Base-by-base conservation (phyloP, 306 rosid species). In the Datisca glomerata region DNA sequence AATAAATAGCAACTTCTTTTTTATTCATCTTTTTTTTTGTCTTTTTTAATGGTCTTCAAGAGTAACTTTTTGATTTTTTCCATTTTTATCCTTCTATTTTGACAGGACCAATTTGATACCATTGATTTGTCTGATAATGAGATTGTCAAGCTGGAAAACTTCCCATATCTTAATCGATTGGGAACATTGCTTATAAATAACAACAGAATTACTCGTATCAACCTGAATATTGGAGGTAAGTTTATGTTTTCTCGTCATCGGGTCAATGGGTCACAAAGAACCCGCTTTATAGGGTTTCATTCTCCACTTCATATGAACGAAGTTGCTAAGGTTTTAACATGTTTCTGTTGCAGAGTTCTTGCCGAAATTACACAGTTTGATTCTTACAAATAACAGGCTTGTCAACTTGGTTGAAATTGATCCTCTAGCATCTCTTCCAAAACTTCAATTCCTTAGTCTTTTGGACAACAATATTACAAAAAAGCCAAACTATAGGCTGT, bases 81-180 rank as follows among this genome's bases (percentile, higher is more conserved):
- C 8, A 41, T 23, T 42, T 8, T 33, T 47, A 42, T 21, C 19
- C 8, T 13, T 28, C 32, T 41, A 8, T 48, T 35, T 51, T 44
- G 9, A 46, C 92, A 86, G 96, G 97, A 83, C 63, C 97, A 87
- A 74, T 87, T 87, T 59, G 97, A 87, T 64, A 71, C 94, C 27
- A 61, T 87, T 33, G 96, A 87, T 60, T 62, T 87, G 51, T 87
- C 94, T 48, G 97, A 79, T 69, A 87, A 87, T 47, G 97, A 87
- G 70, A 79, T 87, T 58, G 97, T 87, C 21, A 87, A 83, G 74
- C 76, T 87, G 37, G 97, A 87, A 45, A 87, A 83, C 40, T 32
- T 87, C 14, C 97, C 97, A 4, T 57, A 61, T 63, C 97, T 87
- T 49, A 82, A 76, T 38, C 85, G 97, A 2, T 51, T 87, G 80